Percentiles rank a stretch among this genome's conserved stretches.
These are phyloP conservation scores for Fusarium tupiense DNA, from an alignment of 2,329 filamentous ascomycete species.

Conservation along the genomic window DNA sequence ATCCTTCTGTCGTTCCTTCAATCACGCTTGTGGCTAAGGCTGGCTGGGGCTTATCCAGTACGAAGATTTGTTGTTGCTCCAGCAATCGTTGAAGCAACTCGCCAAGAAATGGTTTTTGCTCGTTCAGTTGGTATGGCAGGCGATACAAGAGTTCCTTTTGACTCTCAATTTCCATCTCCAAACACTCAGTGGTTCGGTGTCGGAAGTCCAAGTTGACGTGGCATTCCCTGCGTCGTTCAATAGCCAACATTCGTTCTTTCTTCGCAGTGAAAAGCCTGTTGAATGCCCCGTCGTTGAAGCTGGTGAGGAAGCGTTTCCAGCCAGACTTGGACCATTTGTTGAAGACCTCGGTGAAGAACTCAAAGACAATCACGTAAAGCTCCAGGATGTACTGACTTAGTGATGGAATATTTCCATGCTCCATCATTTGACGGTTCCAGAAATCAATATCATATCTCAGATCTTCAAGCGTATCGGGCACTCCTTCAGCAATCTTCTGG, in stretches of 20 bases:
- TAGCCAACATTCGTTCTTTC: background rate
- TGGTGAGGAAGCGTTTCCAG: background rate
- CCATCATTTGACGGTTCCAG: background rate
- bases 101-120: background rate
- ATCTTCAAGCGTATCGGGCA: background rate
- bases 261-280: background rate
- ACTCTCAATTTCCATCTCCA: background rate
- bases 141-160: background rate
- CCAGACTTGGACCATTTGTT: background rate
- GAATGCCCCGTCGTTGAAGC: background rate
- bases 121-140: background rate
- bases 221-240: background rate
- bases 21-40: fast-evolving
- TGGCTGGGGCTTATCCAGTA: background rate
- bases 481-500: background rate
- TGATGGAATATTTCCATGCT: background rate
- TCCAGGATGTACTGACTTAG: background rate
- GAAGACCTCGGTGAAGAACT: background rate
- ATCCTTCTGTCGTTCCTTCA: fast-evolving
- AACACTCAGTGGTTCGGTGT: background rate
- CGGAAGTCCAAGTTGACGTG: background rate
- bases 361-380: background rate
- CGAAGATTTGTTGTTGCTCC: background rate
- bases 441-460: background rate
- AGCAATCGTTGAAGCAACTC: background rate